A percentile compares a stretch with the other conserved stretches of the same genome.
Conservation (phyloP, 176 grass and related monocot genomes). For the Rhynchospora tenuis region DNA sequence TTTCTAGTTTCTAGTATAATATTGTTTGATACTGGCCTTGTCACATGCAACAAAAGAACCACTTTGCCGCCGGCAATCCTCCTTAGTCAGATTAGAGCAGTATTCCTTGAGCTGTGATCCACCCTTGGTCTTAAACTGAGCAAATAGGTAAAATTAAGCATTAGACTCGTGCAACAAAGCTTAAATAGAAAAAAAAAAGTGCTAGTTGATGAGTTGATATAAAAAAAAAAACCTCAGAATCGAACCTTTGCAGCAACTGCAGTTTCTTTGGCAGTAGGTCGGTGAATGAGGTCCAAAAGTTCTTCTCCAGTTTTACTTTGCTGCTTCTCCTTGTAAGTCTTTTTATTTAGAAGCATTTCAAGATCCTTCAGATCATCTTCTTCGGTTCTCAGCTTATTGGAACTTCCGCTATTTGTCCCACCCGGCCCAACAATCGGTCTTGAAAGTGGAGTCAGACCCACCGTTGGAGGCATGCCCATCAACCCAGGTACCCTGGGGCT, state of each 20-base stretch:
- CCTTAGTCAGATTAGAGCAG: constrained; percentile 91
- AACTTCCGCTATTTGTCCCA: constrained; percentile 29
- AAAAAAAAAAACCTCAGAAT: not conserved
- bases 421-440: constrained; percentile 52
- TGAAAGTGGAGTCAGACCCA: constrained; percentile 53
- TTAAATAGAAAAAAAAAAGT: constrained; percentile 7
- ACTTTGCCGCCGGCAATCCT: constrained; percentile 83
- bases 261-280: constrained; percentile 86
- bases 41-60: constrained; percentile 84
- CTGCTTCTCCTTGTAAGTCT: constrained; percentile 86
- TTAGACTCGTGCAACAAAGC: not conserved
- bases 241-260: constrained; percentile 97
- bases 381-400: constrained; percentile 58
- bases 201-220: not conserved
- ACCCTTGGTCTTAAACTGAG: constrained; percentile 94
- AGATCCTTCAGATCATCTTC: constrained; percentile 94
- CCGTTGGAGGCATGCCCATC: constrained; percentile 52
- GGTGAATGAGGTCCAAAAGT: constrained; percentile 95
- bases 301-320: constrained; percentile 95
- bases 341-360: constrained; percentile 74
- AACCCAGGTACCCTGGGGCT: constrained; percentile 53
- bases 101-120: constrained; percentile 98
- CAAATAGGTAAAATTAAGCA: constrained; percentile 20
- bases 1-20: not conserved
- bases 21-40: constrained; percentile 46